Base-by-base conservation (phyloP, 306 rosid genomes). In the Prunus kanzakura region DNA sequence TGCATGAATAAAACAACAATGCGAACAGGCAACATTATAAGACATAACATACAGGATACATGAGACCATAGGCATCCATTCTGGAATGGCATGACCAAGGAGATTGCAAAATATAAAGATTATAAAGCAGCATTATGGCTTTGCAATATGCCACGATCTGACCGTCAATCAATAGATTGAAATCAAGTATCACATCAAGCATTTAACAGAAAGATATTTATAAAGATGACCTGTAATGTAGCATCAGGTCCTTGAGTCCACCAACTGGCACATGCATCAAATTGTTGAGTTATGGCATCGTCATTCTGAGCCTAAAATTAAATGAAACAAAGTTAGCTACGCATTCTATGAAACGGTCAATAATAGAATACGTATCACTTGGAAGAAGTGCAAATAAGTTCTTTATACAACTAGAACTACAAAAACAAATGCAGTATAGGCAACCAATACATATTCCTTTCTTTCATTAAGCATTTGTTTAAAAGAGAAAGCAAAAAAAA, bases 221-320 rank as follows among this genome's bases (percentile, higher is more conserved):
- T 45, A 79, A 75, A 72, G 52, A 76, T 82, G 89, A 95, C 98
- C 98, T 90, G 98, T 86, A 95, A 76, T 60, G 81, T 72, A 82
- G 97, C 89, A 88, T 89, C 89, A 67, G 96, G 98, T 71, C 98
- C 98, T 83, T 95, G 98, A 71, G 98, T 95, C 98, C 98, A 95
- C 98, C 98, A 95, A 85, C 98, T 95, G 64, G 97, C 98, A 89
- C 97, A 92, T 60, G 92, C 98, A 69, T 95, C 97, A 87, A 95
- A 90, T 81, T 85, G 86, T 74, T 93, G 97, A 64, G 88, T 82
- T 79, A 95, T 86, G 80, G 80, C 88, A 82, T 80, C 91, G 68
- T 81, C 77, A 75, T 79, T 85, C 84, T 79, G 84, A 75, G 15
- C 82, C 75, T 80, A 51, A 4, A 54, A 68, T 71, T 49, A 22